Evolutionary conservation across 495 filamentous ascomycete species (phyloP).

Genomic region (Podospora australis): DNA sequence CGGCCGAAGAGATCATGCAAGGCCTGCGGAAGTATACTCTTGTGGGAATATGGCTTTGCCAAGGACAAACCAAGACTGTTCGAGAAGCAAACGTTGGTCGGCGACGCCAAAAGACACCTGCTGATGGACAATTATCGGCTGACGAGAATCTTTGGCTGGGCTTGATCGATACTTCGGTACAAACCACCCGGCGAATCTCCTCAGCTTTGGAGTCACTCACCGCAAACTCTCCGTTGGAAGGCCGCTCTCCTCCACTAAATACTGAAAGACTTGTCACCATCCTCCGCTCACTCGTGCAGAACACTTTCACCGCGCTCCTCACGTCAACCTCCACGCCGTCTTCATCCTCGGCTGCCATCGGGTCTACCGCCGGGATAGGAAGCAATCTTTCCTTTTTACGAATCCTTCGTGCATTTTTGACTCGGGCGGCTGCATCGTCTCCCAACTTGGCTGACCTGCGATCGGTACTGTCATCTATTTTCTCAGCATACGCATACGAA

Average conservation of each 20-base stretch:
- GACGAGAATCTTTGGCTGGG: constrained; percentile 89
- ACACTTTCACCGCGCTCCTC: constrained; percentile 83
- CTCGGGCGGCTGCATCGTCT: constrained; percentile 69
- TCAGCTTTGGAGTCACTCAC: constrained; percentile 22
- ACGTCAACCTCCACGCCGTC: constrained; percentile 51
- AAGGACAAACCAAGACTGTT: constrained; percentile 70
- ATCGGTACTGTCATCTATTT: constrained; percentile 76
- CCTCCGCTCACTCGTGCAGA: constrained; percentile 76
- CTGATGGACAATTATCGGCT: constrained; percentile 58
- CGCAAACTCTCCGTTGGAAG: constrained; percentile 8
- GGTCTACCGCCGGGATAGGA: constrained; percentile 27
- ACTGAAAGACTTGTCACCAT: constrained; percentile 52
- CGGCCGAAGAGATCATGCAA: constrained; percentile 58
- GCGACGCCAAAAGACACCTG: constrained; percentile 39
- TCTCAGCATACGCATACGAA: constrained; percentile 92
- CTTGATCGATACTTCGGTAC: constrained; percentile 76
- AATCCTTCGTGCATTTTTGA: constrained; percentile 85
- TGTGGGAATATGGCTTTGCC: constrained; percentile 93
- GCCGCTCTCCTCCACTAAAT: constrained; percentile 26
- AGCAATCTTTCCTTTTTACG: constrained; percentile 75
- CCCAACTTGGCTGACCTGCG: constrained; percentile 84
- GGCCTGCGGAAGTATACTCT: constrained; percentile 80
- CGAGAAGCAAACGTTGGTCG: constrained; percentile 18
- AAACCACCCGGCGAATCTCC: constrained; percentile 59
- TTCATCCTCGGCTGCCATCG: constrained; percentile 4